Evolutionary conservation across 192 early-diverging fungal species (phyloP).

Genomic region (Entomortierella beljakovae): DNA sequence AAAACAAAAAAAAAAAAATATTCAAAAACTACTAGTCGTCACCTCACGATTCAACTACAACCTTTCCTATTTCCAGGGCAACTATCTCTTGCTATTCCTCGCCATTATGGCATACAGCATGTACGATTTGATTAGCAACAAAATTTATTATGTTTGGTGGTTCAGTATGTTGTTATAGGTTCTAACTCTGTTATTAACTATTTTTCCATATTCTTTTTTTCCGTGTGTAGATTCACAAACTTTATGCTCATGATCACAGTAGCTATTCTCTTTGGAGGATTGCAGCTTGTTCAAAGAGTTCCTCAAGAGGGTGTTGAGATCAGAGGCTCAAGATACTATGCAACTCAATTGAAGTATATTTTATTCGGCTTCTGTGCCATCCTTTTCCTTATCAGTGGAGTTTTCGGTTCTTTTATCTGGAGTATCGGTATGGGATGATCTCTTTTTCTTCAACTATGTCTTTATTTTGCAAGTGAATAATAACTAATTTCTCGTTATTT

Average conservation of each 20-base stretch:
- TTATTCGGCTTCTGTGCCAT: conserved; percentile 57
- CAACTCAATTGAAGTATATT: conserved; percentile 58
- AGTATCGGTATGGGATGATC: conserved; percentile 59
- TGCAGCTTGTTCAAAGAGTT: conserved; percentile 60
- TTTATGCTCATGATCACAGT: conserved; percentile 62
- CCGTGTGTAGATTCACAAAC: conserved; percentile 60
- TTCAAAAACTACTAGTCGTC: conserved; percentile 24
- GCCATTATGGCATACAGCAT: conserved; percentile 66
- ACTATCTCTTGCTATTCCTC: conserved; percentile 69
- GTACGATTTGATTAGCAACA: conserved; percentile 52
- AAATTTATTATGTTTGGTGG: not conserved
- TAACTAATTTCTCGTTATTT: no score
- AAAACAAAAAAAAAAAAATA: not conserved
- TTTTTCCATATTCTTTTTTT: not conserved
- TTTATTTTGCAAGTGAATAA: no score
- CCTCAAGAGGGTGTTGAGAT: conserved; percentile 58
- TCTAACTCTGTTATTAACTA: not conserved
- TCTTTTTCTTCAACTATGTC: not conserved
- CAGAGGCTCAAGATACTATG: conserved; percentile 43
- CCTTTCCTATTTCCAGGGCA: conserved; percentile 68
- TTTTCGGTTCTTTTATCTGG: conserved; percentile 69
- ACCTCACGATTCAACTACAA: conserved; percentile 65
- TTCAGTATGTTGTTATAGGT: not conserved
- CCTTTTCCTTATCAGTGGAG: conserved; percentile 64
- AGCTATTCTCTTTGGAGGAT: conserved; percentile 59